Evolutionary conservation across 1,139 yeast species (phyloP).

Genomic region (Protomyces inundatus): DNA sequence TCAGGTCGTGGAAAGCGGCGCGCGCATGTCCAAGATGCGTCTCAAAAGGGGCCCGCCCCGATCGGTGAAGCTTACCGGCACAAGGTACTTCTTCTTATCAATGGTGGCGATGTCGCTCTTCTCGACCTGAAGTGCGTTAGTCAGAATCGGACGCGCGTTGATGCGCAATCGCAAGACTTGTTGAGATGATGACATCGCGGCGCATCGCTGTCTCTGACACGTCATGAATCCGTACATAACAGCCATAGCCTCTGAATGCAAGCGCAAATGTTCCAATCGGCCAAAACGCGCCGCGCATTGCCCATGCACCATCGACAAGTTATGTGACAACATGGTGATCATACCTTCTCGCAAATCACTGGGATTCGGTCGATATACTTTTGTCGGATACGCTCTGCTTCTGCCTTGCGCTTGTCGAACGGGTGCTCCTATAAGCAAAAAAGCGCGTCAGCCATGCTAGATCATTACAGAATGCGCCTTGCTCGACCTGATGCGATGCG

Average conservation of each 20-base stretch:
- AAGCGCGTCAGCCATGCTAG: neutral
- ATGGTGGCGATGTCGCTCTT: slow-evolving; percentile 93
- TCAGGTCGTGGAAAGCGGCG: neutral
- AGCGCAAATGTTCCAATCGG: neutral
- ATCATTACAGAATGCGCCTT: neutral
- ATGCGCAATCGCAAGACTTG: too few species aligned
- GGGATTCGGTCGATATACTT: slow-evolving; percentile 92
- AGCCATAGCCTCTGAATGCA: neutral
- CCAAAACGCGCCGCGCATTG: neutral
- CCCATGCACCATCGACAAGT: neutral
- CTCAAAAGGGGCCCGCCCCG: neutral
- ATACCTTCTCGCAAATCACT: slow-evolving; percentile 89
- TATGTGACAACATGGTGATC: neutral
- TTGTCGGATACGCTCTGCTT: slow-evolving; percentile 83
- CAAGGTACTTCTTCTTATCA: slow-evolving; percentile 93
- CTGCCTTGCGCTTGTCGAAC: slow-evolving; percentile 85
- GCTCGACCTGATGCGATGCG: neutral
- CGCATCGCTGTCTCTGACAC: too few species aligned
- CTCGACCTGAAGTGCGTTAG: slow-evolving; percentile 45
- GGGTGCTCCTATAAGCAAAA: slow-evolving; percentile 5
- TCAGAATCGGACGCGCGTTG: too few species aligned
- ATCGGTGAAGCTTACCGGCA: slow-evolving; percentile 48
- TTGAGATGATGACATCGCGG: too few species aligned
- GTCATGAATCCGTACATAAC: too few species aligned
- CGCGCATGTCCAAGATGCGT: neutral